Base-by-base conservation (phyloP, 805 yeast genomes). In the Zygotorulaspora florentina region DNA sequence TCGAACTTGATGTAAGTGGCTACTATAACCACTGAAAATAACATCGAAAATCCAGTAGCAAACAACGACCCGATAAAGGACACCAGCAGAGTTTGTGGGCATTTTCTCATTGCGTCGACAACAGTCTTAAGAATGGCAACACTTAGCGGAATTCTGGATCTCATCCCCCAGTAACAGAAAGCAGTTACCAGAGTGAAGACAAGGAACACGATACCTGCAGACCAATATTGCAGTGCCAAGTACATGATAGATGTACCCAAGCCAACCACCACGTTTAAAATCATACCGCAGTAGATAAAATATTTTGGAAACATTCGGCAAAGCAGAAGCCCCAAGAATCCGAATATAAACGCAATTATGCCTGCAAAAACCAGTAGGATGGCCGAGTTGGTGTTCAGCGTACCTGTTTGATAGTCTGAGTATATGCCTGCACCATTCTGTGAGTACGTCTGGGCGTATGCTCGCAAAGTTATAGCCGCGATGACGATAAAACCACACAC, bases 1-100 rank as follows among this genome's bases (percentile, higher is more conserved):
- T 83, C 82, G 69, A 77, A 85, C 58, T 85, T 87, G 61, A 85
- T 83, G 63, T 88, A 87, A 3, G 86, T 76, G 1, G 95, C 84
- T 17, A 83, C 85, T 43, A 88, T 70, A 1, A 82, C 84, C 17
- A 79, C 73, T 11, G 84, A 70, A 58, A 87, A 85, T 40, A 88
- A 69, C 1, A 79, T 71, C 5, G 84, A 74, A 56, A 89, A 84
- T 1, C 77, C 80, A 6, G 83, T 81, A 5, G 82, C 71, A 2
- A 80, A 68, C 2, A 80, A 46, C 1, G 80, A 67, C 0, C 95
- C 95, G 23, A 83, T 25, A 7, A 79, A 58, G 1, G 90, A 75
- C 1, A 83, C 76, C 9, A 79, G 33, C 37, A 86, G 58, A 0
- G 87, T 79, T 7, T 89, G 81, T 8, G 95, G 95, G 56, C 82